These are phyloP conservation scores for Phyllosticta paracitricarpa DNA, from an alignment of 2,329 filamentous ascomycete genomes.

Conservation along the genomic window DNA sequence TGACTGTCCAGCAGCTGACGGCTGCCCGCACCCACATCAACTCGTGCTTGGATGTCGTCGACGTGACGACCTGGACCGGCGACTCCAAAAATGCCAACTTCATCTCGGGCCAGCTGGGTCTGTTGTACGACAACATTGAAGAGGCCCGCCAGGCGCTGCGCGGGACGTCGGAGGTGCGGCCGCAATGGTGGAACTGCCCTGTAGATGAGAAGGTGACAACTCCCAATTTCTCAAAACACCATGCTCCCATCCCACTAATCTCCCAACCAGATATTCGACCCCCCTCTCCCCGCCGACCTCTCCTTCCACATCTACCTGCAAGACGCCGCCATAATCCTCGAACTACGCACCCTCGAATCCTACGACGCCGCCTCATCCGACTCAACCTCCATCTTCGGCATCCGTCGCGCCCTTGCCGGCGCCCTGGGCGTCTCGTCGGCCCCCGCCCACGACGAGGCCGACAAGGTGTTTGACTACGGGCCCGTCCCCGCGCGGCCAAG, in stretches of 20 bases:
- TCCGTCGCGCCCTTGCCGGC: constrained; percentile 45
- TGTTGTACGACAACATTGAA: constrained; percentile 50
- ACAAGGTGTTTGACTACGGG: constrained; percentile 59
- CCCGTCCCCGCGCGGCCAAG: constrained; percentile 12
- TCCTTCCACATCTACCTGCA: constrained; percentile 56
- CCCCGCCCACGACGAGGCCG: constrained; percentile 53
- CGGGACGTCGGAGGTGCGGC: constrained; percentile 41
- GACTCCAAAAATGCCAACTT: constrained; percentile 50
- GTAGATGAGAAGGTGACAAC: constrained; percentile 46
- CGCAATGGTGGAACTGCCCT: constrained; percentile 47
- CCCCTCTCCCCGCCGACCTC: constrained; percentile 55
- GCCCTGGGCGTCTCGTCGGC: constrained; percentile 34
- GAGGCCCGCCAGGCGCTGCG: constrained; percentile 52
- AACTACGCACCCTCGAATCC: constrained; percentile 61
- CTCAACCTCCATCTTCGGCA: constrained; percentile 35
- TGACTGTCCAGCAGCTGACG: constrained; percentile 60
- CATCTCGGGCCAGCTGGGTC: constrained; percentile 47
- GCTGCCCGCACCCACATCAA: constrained; percentile 68
- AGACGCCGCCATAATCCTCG: constrained; percentile 47
- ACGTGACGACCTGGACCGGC: constrained; percentile 64
- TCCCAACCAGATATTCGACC: constrained; percentile 44
- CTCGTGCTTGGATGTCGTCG: constrained; percentile 71
- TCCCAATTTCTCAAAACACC: neutral
- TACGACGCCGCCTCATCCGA: constrained; percentile 16
- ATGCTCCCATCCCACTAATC: neutral